phyloP scores from a whole-genome alignment of 2,329 filamentous ascomycete species.

The Moelleriella libera region DNA sequence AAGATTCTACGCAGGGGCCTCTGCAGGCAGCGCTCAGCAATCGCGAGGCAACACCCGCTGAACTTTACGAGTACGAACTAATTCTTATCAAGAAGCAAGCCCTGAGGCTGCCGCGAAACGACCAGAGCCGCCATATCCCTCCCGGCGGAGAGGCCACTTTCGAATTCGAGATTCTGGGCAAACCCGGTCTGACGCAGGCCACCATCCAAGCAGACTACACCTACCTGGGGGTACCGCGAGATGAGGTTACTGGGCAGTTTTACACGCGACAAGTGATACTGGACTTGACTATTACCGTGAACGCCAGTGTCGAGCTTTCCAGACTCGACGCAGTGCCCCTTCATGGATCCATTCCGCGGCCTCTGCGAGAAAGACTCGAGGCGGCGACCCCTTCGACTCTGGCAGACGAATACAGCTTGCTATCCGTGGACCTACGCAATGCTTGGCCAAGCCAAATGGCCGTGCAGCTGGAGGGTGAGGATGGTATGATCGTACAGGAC shows the following conservation, averaged over 20 bases:
- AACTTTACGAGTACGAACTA: constrained; percentile 76
- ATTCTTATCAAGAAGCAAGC: constrained; percentile 64
- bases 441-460: constrained; percentile 73
- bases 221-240: constrained; percentile 55
- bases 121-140: constrained; percentile 44
- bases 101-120: constrained; percentile 38
- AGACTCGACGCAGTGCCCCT: constrained; percentile 69
- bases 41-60: constrained; percentile 62
- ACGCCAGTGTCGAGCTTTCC: constrained; percentile 73
- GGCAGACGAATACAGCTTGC: constrained; percentile 55
- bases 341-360: constrained; percentile 47
- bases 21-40: constrained; percentile 62
- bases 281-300: constrained; percentile 77
- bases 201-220: constrained; percentile 79
- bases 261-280: constrained; percentile 74
- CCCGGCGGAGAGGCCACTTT: constrained; percentile 58
- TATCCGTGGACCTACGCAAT: constrained; percentile 77
- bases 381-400: constrained; percentile 20
- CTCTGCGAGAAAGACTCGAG: constrained; percentile 38
- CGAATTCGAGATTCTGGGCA: constrained; percentile 73
- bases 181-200: constrained; percentile 68
- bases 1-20: constrained; percentile 71
- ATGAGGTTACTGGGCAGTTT: constrained; percentile 57
- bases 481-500: constrained; percentile 35
- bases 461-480: constrained; percentile 44